Conservation (phyloP, 495 filamentous ascomycete species). For the Lophium mytilinum region DNA sequence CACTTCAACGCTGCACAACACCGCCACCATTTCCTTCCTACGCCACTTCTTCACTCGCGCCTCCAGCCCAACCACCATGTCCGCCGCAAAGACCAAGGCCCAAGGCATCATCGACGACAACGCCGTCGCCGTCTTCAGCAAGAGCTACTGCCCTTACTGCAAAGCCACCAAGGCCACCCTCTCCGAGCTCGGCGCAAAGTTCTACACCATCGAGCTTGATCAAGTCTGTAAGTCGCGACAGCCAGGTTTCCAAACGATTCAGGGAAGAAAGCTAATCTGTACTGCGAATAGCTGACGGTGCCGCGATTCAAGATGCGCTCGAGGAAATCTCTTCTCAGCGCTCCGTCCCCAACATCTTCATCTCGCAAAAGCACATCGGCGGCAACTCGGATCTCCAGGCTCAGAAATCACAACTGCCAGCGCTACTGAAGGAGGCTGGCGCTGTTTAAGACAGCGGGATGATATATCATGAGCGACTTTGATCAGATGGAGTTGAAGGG, state of each 20-base stretch:
- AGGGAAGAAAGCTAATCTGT: neutral
- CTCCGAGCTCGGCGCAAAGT: constrained; percentile 60
- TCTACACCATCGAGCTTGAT: constrained; percentile 73
- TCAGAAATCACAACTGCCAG: constrained; percentile 47
- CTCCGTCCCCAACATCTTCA: constrained; percentile 94
- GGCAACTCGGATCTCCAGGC: constrained; percentile 91
- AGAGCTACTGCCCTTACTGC: constrained; percentile 97
- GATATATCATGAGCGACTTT: too few species aligned
- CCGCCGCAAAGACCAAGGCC: constrained; percentile 78
- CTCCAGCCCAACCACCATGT: constrained; percentile 58
- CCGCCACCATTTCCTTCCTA: constrained; percentile 52
- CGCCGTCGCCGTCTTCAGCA: constrained; percentile 89
- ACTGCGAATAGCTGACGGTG: constrained; percentile 55
- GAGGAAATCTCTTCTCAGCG: constrained; percentile 69
- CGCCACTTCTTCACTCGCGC: constrained; percentile 62
- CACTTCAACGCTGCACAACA: constrained; percentile 1
- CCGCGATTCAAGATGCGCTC: constrained; percentile 76
- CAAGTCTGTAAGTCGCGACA: constrained; percentile 53
- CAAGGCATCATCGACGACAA: constrained; percentile 86
- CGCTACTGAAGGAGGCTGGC: constrained; percentile 56
- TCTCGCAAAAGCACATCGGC: constrained; percentile 81
- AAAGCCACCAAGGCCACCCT: constrained; percentile 66
- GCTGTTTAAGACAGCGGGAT: constrained; percentile 42
- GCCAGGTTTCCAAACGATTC: neutral
- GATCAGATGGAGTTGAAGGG: too few species aligned